Evolutionary conservation across 805 yeast species (phyloP).

Genomic region (Metschnikowia arizonensis): DNA sequence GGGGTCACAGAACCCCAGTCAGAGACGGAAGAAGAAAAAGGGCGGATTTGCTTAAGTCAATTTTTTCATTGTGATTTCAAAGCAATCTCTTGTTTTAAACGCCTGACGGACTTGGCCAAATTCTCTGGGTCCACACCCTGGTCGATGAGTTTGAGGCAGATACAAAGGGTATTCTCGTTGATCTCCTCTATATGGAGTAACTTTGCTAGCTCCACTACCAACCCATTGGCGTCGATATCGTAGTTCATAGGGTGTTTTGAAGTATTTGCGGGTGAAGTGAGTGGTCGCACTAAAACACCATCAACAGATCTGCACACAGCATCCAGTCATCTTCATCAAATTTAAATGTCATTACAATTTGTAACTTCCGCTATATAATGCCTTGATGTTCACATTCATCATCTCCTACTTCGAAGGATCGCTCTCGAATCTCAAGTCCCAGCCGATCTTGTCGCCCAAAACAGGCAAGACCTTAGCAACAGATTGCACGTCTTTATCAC

Average conservation of each 20-base stretch:
- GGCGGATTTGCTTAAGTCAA: conserved; percentile 44
- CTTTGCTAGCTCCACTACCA: conserved; percentile 22
- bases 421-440: conserved; percentile 89
- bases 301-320: not conserved
- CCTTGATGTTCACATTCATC: not conserved
- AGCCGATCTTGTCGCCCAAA: conserved; percentile 85
- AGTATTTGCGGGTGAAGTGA: not conserved
- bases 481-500: conserved; percentile 97
- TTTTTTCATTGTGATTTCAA: not conserved
- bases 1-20: conserved; percentile 18
- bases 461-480: conserved; percentile 92
- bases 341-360: no score
- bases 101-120: conserved; percentile 25
- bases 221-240: conserved; percentile 4
- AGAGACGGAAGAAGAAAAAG: conserved; percentile 40
- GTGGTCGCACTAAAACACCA: not conserved
- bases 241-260: conserved; percentile 5
- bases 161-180: conserved; percentile 28
- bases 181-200: conserved; percentile 22
- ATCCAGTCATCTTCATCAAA: not conserved
- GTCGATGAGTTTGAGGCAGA: conserved; percentile 33
- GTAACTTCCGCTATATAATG: no score
- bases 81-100: conserved; percentile 26
- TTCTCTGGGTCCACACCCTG: conserved; percentile 32
- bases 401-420: conserved; percentile 35